A percentile compares a stretch with the other conserved stretches of the same genome.
These are phyloP conservation scores for Colletotrichum sansevieriae DNA, from an alignment of 2,329 filamentous ascomycete species.

Conservation along the genomic window DNA sequence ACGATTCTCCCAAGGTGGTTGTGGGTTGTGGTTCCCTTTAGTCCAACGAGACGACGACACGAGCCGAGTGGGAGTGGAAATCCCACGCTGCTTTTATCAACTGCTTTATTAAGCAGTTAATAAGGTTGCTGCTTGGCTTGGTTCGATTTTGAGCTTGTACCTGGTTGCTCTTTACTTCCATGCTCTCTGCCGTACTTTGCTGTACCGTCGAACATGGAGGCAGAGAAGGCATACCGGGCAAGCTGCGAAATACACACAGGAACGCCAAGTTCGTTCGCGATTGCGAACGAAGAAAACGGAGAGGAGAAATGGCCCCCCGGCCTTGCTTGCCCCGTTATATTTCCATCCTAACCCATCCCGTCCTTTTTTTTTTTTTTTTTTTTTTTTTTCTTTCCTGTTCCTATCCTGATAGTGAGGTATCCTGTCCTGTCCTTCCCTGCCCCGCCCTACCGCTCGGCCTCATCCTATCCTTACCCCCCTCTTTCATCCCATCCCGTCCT, in stretches of 20 bases:
- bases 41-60: slow-evolving; percentile 40
- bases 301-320: slow-evolving; percentile 23
- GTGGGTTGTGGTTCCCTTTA: slow-evolving; percentile 7
- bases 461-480: neutral
- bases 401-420: neutral
- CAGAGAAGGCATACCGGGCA: neutral
- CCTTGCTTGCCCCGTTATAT: slow-evolving; percentile 26
- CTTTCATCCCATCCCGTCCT: slow-evolving; percentile 12
- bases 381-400: slow-evolving; percentile 14
- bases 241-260: slow-evolving; percentile 5
- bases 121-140: slow-evolving; percentile 10
- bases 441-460: slow-evolving; percentile 18
- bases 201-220: neutral
- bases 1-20: slow-evolving; percentile 19
- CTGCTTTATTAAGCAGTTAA: neutral
- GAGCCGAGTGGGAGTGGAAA: slow-evolving; percentile 34
- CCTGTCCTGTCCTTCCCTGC: slow-evolving; percentile 9
- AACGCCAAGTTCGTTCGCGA: slow-evolving; percentile 40
- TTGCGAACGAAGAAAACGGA: slow-evolving; percentile 37
- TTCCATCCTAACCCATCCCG: slow-evolving; percentile 9
- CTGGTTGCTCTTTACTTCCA: slow-evolving; percentile 3
- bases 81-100: slow-evolving; percentile 37
- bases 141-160: neutral
- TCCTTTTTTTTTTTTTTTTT: neutral
- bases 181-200: slow-evolving; percentile 16